phyloP scores from a whole-genome alignment of 768 basidiomycete species.

The Trametes meyenii region DNA sequence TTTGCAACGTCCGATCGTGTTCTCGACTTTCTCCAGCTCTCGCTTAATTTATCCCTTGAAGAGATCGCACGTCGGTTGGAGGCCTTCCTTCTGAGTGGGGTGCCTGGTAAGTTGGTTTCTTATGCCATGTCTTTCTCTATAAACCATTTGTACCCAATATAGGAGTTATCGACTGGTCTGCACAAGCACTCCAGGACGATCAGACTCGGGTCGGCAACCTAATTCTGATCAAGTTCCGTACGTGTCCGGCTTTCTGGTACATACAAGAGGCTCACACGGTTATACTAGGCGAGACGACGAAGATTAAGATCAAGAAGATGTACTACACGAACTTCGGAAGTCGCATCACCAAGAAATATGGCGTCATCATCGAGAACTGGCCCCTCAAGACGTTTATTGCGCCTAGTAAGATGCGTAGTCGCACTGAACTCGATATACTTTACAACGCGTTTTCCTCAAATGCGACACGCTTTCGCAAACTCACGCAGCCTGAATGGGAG shows the following conservation, averaged over 20 bases:
- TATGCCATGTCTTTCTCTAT: not conserved
- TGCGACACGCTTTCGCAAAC: constrained; percentile 22
- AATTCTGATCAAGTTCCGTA: not conserved
- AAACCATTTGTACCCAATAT: not conserved
- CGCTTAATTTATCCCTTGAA: not conserved
- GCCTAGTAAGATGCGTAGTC: constrained; percentile 21
- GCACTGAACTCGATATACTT: constrained; percentile 22
- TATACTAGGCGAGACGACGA: not conserved
- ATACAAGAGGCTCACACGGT: not conserved
- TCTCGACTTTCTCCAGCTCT: not conserved
- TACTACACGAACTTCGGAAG: not conserved
- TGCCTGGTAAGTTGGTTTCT: not conserved
- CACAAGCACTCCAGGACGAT: not conserved
- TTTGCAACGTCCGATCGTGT: not conserved
- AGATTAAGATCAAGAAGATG: not conserved
- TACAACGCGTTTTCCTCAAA: constrained; percentile 25
- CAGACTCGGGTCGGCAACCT: not conserved
- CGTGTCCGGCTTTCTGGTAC: not conserved
- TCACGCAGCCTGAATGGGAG: constrained; percentile 2
- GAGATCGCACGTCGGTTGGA: not conserved
- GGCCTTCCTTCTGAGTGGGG: not conserved
- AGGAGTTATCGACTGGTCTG: not conserved
- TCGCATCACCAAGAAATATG: not conserved
- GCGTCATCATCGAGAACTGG: constrained; percentile 6
- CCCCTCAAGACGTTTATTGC: not conserved